These are phyloP conservation scores for Amylocarpus encephaloides DNA, from an alignment of 2,329 filamentous ascomycete genomes.

Conservation along the genomic window DNA sequence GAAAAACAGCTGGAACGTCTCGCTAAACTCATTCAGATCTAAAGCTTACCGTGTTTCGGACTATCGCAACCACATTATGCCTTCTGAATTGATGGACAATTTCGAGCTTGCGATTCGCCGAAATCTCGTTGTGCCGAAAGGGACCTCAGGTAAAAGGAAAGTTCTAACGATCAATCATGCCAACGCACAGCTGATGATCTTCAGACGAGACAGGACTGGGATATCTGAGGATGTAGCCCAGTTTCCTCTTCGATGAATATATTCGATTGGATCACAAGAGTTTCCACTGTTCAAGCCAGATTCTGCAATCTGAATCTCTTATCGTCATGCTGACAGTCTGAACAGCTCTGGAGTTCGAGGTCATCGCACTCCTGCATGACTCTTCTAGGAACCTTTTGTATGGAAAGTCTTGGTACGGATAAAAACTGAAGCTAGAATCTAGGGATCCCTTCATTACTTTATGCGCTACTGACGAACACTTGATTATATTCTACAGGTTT, in stretches of 20 bases:
- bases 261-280: not conserved
- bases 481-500: not conserved
- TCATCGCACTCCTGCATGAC: not conserved
- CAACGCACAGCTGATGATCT: slow-evolving; percentile 2
- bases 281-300: not conserved
- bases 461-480: not conserved
- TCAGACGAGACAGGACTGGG: slow-evolving; percentile 5
- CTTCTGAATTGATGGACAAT: no score
- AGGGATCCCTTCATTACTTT: slow-evolving; percentile 5
- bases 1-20: no score
- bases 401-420: not conserved
- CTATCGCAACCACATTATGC: no score
- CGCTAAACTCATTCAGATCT: no score
- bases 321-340: not conserved
- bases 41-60: no score
- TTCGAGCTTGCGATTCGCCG: no score
- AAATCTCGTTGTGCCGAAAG: not conserved
- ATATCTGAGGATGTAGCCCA: not conserved
- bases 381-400: not conserved
- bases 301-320: slow-evolving; percentile 4
- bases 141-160: no score
- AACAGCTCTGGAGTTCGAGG: not conserved
- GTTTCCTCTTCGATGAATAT: not conserved
- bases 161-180: not conserved
- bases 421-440: not conserved